Percentiles rank a stretch among this genome's conserved stretches.
Conservation (phyloP, 768 basidiomycete genomes). For the Jaapia argillacea region DNA sequence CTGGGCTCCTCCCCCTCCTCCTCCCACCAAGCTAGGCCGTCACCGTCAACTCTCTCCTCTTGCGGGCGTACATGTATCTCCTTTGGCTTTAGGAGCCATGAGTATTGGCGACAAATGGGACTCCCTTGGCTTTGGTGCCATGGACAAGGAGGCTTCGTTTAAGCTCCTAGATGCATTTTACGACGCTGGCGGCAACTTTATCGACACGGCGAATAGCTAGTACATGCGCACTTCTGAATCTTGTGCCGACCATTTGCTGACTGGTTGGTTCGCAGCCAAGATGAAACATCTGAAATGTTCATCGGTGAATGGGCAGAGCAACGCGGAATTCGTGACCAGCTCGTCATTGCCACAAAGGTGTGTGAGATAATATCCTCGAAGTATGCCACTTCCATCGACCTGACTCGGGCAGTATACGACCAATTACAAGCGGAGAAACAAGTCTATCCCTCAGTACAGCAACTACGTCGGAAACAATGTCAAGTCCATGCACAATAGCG, state of each 20-base stretch:
- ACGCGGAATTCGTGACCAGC: constrained; percentile 24
- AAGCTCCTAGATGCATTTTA: constrained; percentile 29
- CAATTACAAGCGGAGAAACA: constrained; percentile 11
- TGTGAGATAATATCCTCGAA: neutral
- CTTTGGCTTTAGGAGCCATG: constrained; percentile 26
- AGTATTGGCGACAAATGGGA: constrained; percentile 29
- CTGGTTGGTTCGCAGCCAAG: constrained; percentile 9
- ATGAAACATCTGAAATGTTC: constrained; percentile 21
- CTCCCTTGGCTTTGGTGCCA: constrained; percentile 17
- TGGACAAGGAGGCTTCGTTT: constrained; percentile 25
- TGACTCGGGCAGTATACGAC: constrained; percentile 14
- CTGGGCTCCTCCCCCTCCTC: constrained; percentile 7
- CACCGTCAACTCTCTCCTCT: constrained; percentile 22
- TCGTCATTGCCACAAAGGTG: constrained; percentile 22
- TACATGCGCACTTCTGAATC: constrained; percentile 5
- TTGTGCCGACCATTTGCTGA: neutral
- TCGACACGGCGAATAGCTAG: constrained; percentile 28
- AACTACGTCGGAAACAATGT: constrained; percentile 33
- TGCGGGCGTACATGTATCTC: constrained; percentile 27
- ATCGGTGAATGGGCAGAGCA: constrained; percentile 32
- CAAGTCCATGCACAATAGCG: constrained; percentile 22
- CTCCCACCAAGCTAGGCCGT: constrained; percentile 16
- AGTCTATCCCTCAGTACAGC: constrained; percentile 17
- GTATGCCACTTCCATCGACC: neutral
- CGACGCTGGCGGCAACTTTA: constrained; percentile 23